Evolutionary conservation across 140 eudicot species (phyloP), one percentile per base, ranked within the genome.

Genomic region (Ambrosia hybrid): DNA sequence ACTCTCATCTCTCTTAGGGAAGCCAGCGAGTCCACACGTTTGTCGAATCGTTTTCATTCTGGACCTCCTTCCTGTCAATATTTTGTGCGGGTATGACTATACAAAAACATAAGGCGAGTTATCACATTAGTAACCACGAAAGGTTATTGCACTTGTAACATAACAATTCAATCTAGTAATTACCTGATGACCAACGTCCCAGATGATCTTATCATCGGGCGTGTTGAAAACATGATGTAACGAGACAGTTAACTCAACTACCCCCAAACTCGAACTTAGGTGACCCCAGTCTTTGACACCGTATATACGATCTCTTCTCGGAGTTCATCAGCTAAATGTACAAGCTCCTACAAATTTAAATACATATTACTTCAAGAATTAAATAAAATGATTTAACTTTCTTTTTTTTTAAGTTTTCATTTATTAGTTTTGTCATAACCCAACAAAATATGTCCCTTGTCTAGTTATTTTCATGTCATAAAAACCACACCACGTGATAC

Each of bases 171-270:
- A 30, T 33, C 51, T 49, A 9, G 55, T 21, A 7, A 6, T 7
- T 7, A 85, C 96, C 92, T 89, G 96, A 15, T 89, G 92, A 9
- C 96, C 92, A 34, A 84, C 96, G 74, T 85, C 96, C 92, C 96
- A 89, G 0, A 89, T 78, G 53, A 89, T 84, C 52, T 74, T 89
- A 55, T 89, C 96, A 0, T 82, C 46, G 0, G 96, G 96, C 0
- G 88, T 67, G 76, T 81, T 76, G 64, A 89, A 89, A 4, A 89
- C 86, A 68, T 84, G 83, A 66, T 89, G 96, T 63, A 89, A 90
- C 4, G 92, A 84, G 4, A 86, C 80, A 0, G 96, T 86, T 8
- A 89, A 83, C 76, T 89, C 96, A 13, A 65, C 73, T 2, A 89
- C 26, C 96, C 96, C 96, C 21, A 89, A 72, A 76, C 83, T 89